phyloP scores from a whole-genome alignment of 2,329 filamentous ascomycete species.

The Fusarium annulatum region DNA sequence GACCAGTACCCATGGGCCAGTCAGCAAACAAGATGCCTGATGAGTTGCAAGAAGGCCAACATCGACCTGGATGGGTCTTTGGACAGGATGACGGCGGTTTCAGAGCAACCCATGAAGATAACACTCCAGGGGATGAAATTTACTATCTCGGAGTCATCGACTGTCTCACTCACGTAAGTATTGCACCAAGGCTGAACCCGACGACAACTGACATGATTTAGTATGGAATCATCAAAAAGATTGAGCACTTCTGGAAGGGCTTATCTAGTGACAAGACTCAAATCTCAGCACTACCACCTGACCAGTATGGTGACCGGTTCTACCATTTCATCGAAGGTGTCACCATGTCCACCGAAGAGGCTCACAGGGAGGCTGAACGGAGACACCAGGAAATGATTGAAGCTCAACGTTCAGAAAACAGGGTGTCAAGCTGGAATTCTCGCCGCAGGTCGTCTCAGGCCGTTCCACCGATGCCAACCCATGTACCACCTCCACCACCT shows the following conservation, averaged over 20 bases:
- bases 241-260: constrained; percentile 98
- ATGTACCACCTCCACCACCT: constrained; percentile 57
- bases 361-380: constrained; percentile 70
- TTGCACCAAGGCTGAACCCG: neutral
- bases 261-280: constrained; percentile 83
- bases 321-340: constrained; percentile 90
- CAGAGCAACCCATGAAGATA: constrained; percentile 90
- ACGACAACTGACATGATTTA: constrained; percentile 54
- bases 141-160: constrained; percentile 99
- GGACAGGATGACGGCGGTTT: constrained; percentile 96
- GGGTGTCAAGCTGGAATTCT: constrained; percentile 53
- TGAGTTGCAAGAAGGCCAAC: constrained; percentile 80
- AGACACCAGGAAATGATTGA: constrained; percentile 70
- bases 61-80: constrained; percentile 80
- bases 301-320: constrained; percentile 93
- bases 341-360: constrained; percentile 90
- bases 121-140: constrained; percentile 85
- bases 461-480: constrained; percentile 59
- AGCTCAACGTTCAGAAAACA: constrained; percentile 49
- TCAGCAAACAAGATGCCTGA: constrained; percentile 89
- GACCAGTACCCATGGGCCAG: constrained; percentile 91
- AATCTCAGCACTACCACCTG: constrained; percentile 91
- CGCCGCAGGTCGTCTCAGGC: constrained; percentile 48
- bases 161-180: constrained; percentile 92
- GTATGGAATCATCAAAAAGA: constrained; percentile 94